A percentile compares a stretch with the other conserved stretches of the same genome.
phyloP scores from a whole-genome alignment of 768 basidiomycete species.

The Tylopilus plumbeoviolaceoides region DNA sequence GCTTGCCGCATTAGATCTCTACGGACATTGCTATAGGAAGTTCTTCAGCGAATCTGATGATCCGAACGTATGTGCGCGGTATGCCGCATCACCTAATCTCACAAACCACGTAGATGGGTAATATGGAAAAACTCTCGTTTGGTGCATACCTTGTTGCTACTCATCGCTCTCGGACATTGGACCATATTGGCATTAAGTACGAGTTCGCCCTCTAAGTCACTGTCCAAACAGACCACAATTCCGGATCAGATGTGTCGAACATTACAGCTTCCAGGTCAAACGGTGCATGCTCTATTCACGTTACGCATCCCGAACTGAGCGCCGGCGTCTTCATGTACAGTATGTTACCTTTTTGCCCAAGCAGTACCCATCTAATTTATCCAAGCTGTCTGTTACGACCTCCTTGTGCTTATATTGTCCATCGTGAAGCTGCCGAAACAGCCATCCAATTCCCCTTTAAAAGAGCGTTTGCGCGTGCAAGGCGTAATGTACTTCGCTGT shows the following conservation, averaged over 20 bases:
- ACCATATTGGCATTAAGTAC: slow-evolving; percentile 13
- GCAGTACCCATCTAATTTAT: not conserved
- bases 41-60: slow-evolving; percentile 21
- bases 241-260: slow-evolving; percentile 6
- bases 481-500: slow-evolving; percentile 18
- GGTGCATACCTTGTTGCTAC: slow-evolving; percentile 11
- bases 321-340: slow-evolving; percentile 16
- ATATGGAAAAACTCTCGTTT: slow-evolving; percentile 19
- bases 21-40: slow-evolving; percentile 10
- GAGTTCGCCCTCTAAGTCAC: not conserved
- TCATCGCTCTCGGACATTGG: slow-evolving; percentile 26
- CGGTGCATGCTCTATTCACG: slow-evolving; percentile 1
- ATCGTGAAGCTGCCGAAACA: slow-evolving; percentile 13
- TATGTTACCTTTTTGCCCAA: not conserved
- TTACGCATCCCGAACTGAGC: not conserved
- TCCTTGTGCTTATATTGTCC: slow-evolving; percentile 16
- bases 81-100: not conserved
- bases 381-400: slow-evolving; percentile 19
- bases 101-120: slow-evolving; percentile 18
- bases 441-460: slow-evolving; percentile 8
- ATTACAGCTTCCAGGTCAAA: not conserved
- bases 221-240: not conserved
- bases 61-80: slow-evolving; percentile 21
- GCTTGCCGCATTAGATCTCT: slow-evolving; percentile 1
- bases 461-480: slow-evolving; percentile 12